phyloP scores from a whole-genome alignment of 2,329 filamentous ascomycete genomes.

The Fusarium tricinctum region DNA sequence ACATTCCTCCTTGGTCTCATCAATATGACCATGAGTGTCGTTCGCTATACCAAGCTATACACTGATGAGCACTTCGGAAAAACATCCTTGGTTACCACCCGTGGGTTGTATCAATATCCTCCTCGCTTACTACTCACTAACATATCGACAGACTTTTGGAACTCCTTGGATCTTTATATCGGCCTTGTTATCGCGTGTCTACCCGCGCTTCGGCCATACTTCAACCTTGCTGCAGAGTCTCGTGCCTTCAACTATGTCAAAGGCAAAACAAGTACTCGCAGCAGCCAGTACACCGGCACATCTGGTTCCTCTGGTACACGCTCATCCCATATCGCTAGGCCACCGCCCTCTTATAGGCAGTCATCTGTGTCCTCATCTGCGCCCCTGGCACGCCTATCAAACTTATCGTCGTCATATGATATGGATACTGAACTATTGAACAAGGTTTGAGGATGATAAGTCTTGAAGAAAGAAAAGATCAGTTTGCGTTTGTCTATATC shows the following conservation, averaged over 20 bases:
- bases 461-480: background rate
- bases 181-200: constrained; percentile 31
- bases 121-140: background rate
- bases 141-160: constrained; percentile 16
- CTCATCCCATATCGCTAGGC: background rate
- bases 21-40: constrained; percentile 19
- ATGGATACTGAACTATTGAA: background rate
- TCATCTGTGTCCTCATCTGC: background rate
- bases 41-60: constrained; percentile 26
- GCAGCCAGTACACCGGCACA: background rate
- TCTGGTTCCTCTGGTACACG: background rate
- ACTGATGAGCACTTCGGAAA: background rate
- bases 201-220: constrained; percentile 29
- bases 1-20: constrained; percentile 32
- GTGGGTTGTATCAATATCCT: background rate
- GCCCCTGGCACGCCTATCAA: background rate
- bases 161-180: constrained; percentile 18
- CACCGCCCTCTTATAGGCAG: background rate
- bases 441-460: background rate
- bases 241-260: constrained; percentile 26
- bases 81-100: background rate
- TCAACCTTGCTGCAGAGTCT: constrained; percentile 32
- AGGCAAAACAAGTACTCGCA: background rate
- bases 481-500: background rate
- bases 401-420: background rate